Percentiles rank a stretch among this genome's conserved stretches.
Conservation (phyloP, 441 rosid species). For the Kokia cookei region DNA sequence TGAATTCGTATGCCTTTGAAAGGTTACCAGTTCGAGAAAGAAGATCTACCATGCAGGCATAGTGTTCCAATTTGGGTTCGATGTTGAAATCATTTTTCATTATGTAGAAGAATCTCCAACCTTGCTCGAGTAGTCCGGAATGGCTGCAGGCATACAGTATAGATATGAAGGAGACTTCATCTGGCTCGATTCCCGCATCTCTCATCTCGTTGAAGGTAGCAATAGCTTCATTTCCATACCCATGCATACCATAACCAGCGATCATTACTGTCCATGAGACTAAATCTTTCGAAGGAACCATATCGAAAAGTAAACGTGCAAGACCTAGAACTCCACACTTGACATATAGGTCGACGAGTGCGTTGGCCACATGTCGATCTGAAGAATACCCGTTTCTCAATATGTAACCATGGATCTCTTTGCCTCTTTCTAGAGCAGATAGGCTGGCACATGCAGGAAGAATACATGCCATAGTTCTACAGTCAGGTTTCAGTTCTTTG, state of each 20-base stretch:
- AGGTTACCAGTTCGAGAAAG: conserved; percentile 57
- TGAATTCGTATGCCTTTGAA: conserved; percentile 47
- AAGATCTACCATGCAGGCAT: conserved; percentile 74
- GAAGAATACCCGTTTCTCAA: conserved; percentile 44
- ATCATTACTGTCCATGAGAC: conserved; percentile 78
- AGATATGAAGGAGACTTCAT: conserved; percentile 57
- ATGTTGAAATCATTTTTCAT: conserved; percentile 58
- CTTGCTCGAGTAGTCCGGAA: conserved; percentile 63
- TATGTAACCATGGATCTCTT: conserved; percentile 53
- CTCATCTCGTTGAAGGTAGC: conserved; percentile 45
- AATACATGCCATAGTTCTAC: conserved; percentile 52
- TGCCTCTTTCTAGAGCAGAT: conserved; percentile 60
- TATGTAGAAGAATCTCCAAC: conserved; percentile 63
- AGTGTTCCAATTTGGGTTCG: conserved; percentile 61
- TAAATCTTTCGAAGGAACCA: conserved; percentile 54
- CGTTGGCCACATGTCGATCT: conserved; percentile 50
- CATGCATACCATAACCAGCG: conserved; percentile 86
- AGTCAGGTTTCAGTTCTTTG: conserved; percentile 43
- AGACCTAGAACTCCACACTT: conserved; percentile 60
- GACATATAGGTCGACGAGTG: conserved; percentile 65
- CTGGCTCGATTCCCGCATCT: conserved; percentile 36
- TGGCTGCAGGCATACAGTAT: conserved; percentile 66
- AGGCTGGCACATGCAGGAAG: conserved; percentile 86
- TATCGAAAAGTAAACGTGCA: conserved; percentile 48
- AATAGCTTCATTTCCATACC: conserved; percentile 58